Evolutionary conservation across 306 rosid genomes (phyloP).

Genomic region (Trifolium fragiferum): DNA sequence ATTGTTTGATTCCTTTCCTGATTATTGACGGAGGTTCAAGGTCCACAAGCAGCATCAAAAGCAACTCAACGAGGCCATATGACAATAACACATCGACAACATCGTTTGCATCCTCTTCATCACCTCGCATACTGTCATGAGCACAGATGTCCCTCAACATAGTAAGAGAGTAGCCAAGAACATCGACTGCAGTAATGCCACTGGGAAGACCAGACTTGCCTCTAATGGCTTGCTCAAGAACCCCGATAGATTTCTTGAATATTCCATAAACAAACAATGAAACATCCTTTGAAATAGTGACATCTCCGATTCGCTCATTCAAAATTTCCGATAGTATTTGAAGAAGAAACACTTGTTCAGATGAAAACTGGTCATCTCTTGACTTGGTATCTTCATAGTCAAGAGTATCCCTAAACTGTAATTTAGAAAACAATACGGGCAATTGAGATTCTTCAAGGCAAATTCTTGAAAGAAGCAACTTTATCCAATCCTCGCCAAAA

Average conservation of each 20-base stretch:
- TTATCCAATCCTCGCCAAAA: constrained; percentile 75
- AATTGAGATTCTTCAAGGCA: constrained; percentile 65
- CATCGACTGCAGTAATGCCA: constrained; percentile 54
- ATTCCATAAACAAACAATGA: constrained; percentile 56
- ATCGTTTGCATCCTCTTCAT: constrained; percentile 42
- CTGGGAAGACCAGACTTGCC: constrained; percentile 69
- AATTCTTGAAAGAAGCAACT: constrained; percentile 73
- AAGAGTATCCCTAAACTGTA: constrained; percentile 34
- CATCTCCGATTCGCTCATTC: constrained; percentile 55
- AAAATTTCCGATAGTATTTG: constrained; percentile 56
- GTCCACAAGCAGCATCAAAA: constrained; percentile 61
- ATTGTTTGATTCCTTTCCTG: constrained; percentile 59
- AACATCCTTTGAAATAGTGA: constrained; percentile 50
- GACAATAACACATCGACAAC: constrained; percentile 59
- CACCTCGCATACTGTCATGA: constrained; percentile 42
- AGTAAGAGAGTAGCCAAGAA: constrained; percentile 73
- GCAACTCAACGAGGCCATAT: constrained; percentile 57
- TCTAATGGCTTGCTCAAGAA: constrained; percentile 41
- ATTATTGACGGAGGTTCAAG: constrained; percentile 76
- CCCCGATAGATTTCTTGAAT: constrained; percentile 59
- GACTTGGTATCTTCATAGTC: constrained; percentile 38
- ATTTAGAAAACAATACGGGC: constrained; percentile 50
- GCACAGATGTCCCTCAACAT: constrained; percentile 81
- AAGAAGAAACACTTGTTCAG: constrained; percentile 65
- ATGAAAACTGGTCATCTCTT: constrained; percentile 39